phyloP scores from a whole-genome alignment of 192 early-diverging fungal species.

The Coemansia reversa region DNA sequence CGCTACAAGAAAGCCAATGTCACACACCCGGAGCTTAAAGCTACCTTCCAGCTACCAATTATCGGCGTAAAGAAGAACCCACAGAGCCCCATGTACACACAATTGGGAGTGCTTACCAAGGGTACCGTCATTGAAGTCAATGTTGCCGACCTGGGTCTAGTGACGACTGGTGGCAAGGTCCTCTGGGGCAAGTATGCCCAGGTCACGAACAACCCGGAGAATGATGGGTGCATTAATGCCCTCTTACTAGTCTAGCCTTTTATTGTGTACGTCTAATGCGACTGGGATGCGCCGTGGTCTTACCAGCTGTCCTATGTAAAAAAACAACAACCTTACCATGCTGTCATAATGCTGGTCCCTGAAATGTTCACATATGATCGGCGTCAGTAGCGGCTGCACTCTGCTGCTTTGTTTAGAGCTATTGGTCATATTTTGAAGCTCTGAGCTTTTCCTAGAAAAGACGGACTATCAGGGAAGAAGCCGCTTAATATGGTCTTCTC shows the following conservation, averaged over 20 bases:
- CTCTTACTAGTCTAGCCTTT: constrained; percentile 78
- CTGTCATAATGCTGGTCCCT: background rate
- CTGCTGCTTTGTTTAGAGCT: too few relatives aligned
- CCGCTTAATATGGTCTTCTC: too few relatives aligned
- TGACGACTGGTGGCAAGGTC: constrained; percentile 96
- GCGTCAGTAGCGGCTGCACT: background rate
- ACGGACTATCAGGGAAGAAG: too few relatives aligned
- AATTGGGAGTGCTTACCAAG: constrained; percentile 97
- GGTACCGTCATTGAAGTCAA: constrained; percentile 96
- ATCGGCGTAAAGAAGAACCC: constrained; percentile 99
- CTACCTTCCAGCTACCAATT: constrained; percentile 95
- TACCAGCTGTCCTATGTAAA: too few relatives aligned
- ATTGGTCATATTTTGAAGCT: too few relatives aligned
- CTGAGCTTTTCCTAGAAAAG: too few relatives aligned
- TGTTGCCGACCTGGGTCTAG: constrained; percentile 92
- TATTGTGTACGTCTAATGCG: too few relatives aligned
- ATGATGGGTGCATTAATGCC: constrained; percentile 95
- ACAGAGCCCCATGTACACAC: constrained; percentile 91
- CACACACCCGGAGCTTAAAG: constrained; percentile 96
- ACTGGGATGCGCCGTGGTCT: too few relatives aligned
- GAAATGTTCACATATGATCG: background rate
- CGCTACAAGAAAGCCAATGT: constrained; percentile 99
- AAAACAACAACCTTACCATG: too few relatives aligned
- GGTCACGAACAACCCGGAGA: constrained; percentile 98
- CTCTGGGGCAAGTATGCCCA: constrained; percentile 97